These are phyloP conservation scores for Penicillium parvum DNA, from an alignment of 495 filamentous ascomycete genomes.

Conservation along the genomic window DNA sequence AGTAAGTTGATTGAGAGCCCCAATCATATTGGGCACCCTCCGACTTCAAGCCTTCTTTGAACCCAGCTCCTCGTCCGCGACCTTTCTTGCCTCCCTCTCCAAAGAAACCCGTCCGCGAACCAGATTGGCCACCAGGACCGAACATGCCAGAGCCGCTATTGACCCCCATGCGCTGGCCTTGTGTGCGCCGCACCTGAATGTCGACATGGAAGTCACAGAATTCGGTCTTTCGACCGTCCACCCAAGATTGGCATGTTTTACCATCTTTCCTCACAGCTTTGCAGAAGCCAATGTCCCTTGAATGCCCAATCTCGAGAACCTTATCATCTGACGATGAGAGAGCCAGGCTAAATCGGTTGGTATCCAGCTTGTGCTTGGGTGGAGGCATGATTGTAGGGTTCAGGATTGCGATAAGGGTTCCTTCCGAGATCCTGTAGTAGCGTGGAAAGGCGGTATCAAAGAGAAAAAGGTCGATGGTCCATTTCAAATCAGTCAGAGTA, in stretches of 20 bases:
- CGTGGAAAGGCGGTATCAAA: slow-evolving; percentile 87
- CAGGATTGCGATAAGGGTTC: slow-evolving; percentile 86
- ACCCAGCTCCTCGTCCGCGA: slow-evolving; percentile 14
- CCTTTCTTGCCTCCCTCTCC: slow-evolving; percentile 34
- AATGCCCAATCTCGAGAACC: slow-evolving; percentile 81
- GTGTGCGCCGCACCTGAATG: slow-evolving; percentile 64
- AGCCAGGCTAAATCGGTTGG: slow-evolving; percentile 76
- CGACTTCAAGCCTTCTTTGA: slow-evolving; percentile 34
- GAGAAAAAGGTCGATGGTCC: slow-evolving; percentile 86
- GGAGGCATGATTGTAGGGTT: slow-evolving; percentile 92
- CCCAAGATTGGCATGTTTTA: slow-evolving; percentile 72
- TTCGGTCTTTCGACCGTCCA: slow-evolving; percentile 81
- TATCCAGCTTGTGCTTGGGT: slow-evolving; percentile 62
- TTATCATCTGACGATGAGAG: slow-evolving; percentile 81
- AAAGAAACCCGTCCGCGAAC: slow-evolving; percentile 44
- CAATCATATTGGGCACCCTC: slow-evolving; percentile 57
- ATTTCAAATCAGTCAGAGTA: slow-evolving; percentile 80
- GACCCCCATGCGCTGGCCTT: slow-evolving; percentile 72
- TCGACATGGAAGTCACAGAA: slow-evolving; percentile 94
- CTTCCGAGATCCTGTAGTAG: slow-evolving; percentile 84
- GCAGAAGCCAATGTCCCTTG: slow-evolving; percentile 86
- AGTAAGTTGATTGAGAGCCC: slow-evolving; percentile 54
- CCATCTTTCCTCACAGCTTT: slow-evolving; percentile 81
- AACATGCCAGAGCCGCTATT: slow-evolving; percentile 53
- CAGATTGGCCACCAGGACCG: slow-evolving; percentile 44